These are phyloP conservation scores for Osmanthus fragrans DNA, from an alignment of 257 asterid genomes.

Conservation along the genomic window DNA sequence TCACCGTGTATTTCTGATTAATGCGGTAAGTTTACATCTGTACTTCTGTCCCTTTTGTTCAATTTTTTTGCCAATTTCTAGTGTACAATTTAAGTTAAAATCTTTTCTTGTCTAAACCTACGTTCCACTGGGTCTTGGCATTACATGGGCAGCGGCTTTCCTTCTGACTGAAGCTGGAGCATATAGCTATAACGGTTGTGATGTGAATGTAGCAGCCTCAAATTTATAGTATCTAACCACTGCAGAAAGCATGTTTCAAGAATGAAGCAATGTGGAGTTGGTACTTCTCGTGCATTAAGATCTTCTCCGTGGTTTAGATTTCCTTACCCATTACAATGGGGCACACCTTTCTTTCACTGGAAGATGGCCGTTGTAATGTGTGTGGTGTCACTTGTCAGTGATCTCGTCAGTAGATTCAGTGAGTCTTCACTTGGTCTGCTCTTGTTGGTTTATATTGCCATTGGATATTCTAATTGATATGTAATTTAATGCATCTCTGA, in stretches of 20 bases:
- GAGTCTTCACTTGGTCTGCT: slow-evolving; percentile 37
- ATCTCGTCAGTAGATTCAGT: slow-evolving; percentile 94
- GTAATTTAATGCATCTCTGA: too few relatives aligned
- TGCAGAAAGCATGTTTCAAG: slow-evolving; percentile 78
- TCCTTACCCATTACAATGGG: slow-evolving; percentile 98
- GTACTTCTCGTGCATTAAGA: slow-evolving; percentile 73
- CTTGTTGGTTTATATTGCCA: background rate
- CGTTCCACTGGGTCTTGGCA: too few relatives aligned
- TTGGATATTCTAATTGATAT: background rate
- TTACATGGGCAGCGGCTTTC: too few relatives aligned
- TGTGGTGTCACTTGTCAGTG: too few relatives aligned
- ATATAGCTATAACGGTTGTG: slow-evolving; percentile 85
- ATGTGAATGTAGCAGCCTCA: slow-evolving; percentile 32
- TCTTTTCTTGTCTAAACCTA: too few relatives aligned
- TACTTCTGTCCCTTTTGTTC: too few relatives aligned
- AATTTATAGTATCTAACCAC: slow-evolving; percentile 49
- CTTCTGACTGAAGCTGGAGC: too few relatives aligned
- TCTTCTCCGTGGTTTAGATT: slow-evolving; percentile 93
- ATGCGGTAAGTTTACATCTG: too few relatives aligned
- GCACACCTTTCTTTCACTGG: slow-evolving; percentile 85
- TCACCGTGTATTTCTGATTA: too few relatives aligned
- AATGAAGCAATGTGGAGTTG: slow-evolving; percentile 83
- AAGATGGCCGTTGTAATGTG: background rate
- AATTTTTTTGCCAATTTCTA: too few relatives aligned
- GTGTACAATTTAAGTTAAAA: too few relatives aligned